These are phyloP conservation scores for Yamadazyma conglobata DNA, from an alignment of 1,139 yeast species.

Conservation along the genomic window DNA sequence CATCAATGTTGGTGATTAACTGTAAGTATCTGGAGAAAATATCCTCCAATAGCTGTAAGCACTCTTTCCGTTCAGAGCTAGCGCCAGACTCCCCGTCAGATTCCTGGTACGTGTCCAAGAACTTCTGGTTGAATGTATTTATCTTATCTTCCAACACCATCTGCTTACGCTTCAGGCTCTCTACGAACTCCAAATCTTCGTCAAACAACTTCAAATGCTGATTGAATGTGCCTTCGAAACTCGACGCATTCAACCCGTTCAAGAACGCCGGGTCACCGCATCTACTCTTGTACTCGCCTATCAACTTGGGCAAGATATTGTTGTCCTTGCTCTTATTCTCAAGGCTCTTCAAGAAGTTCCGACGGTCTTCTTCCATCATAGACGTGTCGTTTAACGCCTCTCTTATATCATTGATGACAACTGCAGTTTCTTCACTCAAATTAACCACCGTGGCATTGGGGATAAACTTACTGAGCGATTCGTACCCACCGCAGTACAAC, in stretches of 20 bases:
- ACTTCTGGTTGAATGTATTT: constrained; percentile 36
- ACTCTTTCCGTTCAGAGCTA: constrained; percentile 38
- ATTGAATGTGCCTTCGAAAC: constrained; percentile 31
- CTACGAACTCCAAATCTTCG: constrained; percentile 37
- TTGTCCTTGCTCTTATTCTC: constrained; percentile 45
- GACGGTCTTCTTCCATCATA: constrained; percentile 30
- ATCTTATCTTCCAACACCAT: constrained; percentile 40
- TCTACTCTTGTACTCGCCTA: constrained; percentile 38
- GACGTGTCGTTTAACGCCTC: constrained; percentile 28
- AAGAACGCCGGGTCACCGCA: constrained; percentile 5
- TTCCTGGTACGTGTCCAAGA: constrained; percentile 20
- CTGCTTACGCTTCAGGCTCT: constrained; percentile 39
- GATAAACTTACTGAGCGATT: constrained; percentile 39
- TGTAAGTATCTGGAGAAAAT: constrained; percentile 55
- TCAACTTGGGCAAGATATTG: constrained; percentile 50
- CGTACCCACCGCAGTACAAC: constrained; percentile 42
- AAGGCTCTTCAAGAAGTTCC: constrained; percentile 36
- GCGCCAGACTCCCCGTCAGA: constrained; percentile 12
- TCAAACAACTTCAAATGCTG: constrained; percentile 41
- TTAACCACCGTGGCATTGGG: constrained; percentile 47
- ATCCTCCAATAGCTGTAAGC: constrained; percentile 52
- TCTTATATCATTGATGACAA: constrained; percentile 40
- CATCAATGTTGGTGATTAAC: constrained; percentile 56
- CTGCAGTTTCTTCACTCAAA: constrained; percentile 38
- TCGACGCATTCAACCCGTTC: constrained; percentile 20